Conservation (phyloP, 108 stramenopile genomes). For the Phaeodactylum tricornutum region DNA sequence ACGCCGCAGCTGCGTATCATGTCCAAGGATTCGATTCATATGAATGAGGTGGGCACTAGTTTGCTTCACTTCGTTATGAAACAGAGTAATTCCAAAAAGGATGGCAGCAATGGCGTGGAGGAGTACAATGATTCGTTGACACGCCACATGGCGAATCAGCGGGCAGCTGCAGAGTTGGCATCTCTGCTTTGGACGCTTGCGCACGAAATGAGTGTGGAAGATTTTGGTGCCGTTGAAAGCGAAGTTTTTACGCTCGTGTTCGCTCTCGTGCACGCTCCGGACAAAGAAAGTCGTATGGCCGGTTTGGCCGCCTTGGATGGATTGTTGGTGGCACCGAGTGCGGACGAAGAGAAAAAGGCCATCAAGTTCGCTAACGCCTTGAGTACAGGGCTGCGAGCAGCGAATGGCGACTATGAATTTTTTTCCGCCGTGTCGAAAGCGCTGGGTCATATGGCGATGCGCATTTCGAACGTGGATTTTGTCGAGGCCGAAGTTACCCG, state of each 20-base stretch:
- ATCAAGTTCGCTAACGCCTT: slow-evolving; percentile 90
- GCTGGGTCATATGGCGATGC: slow-evolving; percentile 83
- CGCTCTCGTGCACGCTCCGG: slow-evolving; percentile 55
- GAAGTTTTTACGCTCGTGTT: slow-evolving; percentile 72
- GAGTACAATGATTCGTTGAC: slow-evolving; percentile 44
- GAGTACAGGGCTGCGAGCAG: slow-evolving; percentile 50
- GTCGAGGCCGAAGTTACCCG: slow-evolving; percentile 89
- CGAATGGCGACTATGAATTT: slow-evolving; percentile 73
- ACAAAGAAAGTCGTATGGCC: slow-evolving; percentile 48
- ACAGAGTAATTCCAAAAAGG: background rate
- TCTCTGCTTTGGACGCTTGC: slow-evolving; percentile 60
- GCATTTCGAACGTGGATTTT: slow-evolving; percentile 76
- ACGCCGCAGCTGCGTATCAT: slow-evolving; percentile 73
- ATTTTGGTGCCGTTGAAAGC: slow-evolving; percentile 62
- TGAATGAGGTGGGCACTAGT: slow-evolving; percentile 21
- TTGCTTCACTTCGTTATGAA: background rate
- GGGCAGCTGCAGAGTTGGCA: slow-evolving; percentile 61
- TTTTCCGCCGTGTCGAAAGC: slow-evolving; percentile 72
- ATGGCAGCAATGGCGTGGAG: too few relatives aligned
- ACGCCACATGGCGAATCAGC: slow-evolving; percentile 52
- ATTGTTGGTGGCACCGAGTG: slow-evolving; percentile 65
- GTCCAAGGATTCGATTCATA: slow-evolving; percentile 56
- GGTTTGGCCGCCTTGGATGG: slow-evolving; percentile 78
- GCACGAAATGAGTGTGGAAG: slow-evolving; percentile 79
- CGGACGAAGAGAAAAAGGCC: slow-evolving; percentile 83